Evolutionary conservation across 768 basidiomycete species (phyloP), one percentile per base, ranked within the genome.

Genomic region (Hericium erinaceus): DNA sequence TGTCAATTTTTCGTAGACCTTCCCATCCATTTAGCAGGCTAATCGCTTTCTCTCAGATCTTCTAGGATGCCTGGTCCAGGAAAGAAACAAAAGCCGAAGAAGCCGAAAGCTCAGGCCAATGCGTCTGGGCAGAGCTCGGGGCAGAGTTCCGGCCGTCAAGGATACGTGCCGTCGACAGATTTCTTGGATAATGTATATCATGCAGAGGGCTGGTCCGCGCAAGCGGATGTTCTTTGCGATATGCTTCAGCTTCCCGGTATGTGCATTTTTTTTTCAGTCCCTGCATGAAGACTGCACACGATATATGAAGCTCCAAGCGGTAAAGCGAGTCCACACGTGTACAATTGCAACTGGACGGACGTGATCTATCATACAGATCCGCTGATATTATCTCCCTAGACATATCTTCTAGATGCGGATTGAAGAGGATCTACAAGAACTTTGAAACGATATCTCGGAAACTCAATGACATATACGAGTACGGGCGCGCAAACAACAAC

Each of bases 401-500:
- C 65, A 69, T 85, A 16, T 72, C 74, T 6, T 79, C 71, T 13
- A 73, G 82, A 33, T 78, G 74, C 64, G 84, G 83, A 12, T 68
- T 87, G 59, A 87, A 83, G 67, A 83, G 80, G 63, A 73, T 85
- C 5, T 82, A 86, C 64, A 69, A 72, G 37, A 76, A 80, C 62
- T 85, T 87, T 62, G 76, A 77, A 46, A 69, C 69, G 2, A 75
- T 84, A 39, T 81, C 78, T 59, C 64, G 67, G 15, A 73, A 73
- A 26, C 73, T 85, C 24, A 78, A 84, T 49, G 69, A 70, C n/a
- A 70, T 76, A 1, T 85, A 80, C 61, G 65, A 73, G 1, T 70
- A 67, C 13, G 72, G 79, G 60, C 40, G 58, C 1, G 68, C 69
- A 0, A 79, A 80, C 65, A 74, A 78, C 39, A 76, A 74, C 57